Evolutionary conservation across 352 stramenopile genomes (phyloP).

Genomic region (Pythium rhizo-oryzae): DNA sequence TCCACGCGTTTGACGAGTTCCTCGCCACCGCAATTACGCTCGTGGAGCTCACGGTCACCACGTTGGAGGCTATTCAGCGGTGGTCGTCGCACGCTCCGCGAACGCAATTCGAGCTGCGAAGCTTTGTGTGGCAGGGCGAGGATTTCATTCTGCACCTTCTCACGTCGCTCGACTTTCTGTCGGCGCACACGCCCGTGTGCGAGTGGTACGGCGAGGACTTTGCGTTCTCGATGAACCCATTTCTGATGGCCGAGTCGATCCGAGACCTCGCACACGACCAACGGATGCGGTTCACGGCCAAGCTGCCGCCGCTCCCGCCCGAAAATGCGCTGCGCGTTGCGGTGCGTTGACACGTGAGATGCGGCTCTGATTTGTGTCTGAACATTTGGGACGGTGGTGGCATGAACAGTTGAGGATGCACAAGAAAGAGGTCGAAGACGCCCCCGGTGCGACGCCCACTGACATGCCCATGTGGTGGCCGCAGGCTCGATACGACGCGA

Average conservation of each 20-base stretch:
- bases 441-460: neutral
- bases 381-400: too few species aligned
- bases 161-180: conserved; percentile 56
- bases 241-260: conserved; percentile 56
- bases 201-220: conserved; percentile 84
- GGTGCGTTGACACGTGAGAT: conserved; percentile 27
- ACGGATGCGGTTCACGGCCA: conserved; percentile 27
- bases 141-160: conserved; percentile 52
- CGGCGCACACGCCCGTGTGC: conserved; percentile 32
- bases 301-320: neutral
- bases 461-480: conserved; percentile 62
- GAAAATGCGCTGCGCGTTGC: conserved; percentile 35
- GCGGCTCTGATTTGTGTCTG: too few species aligned
- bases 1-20: conserved; percentile 68
- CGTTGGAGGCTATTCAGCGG: conserved; percentile 40
- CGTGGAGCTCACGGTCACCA: conserved; percentile 33
- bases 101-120: neutral
- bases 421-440: conserved; percentile 22
- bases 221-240: conserved; percentile 64
- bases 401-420: conserved; percentile 41
- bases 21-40: conserved; percentile 35
- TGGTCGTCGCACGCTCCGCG: conserved; percentile 33
- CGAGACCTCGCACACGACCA: conserved; percentile 47
- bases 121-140: conserved; percentile 62
- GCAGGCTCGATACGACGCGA: conserved; percentile 40